Evolutionary conservation across 164 flowering plant species (phyloP).

Genomic region (Dillenia turbinata): DNA sequence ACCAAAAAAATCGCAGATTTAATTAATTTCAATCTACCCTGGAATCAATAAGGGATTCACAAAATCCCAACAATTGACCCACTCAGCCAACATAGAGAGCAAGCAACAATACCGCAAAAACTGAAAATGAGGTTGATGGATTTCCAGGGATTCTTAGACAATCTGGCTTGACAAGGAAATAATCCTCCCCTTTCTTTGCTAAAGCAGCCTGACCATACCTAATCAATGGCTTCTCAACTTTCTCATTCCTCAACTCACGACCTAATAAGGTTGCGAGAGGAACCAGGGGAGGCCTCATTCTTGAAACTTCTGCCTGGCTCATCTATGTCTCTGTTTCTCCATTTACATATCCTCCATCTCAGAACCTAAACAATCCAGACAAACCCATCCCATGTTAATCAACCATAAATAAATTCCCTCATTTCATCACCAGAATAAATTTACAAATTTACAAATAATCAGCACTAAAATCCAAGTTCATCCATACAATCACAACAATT

Average conservation of each 20-base stretch:
- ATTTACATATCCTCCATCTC: conserved; percentile 20
- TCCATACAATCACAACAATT: conserved; percentile 4
- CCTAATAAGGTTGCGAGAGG: conserved; percentile 88
- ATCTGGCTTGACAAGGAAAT: conserved; percentile 72
- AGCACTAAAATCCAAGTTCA: background rate
- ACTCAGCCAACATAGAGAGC: background rate
- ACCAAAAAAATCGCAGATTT: conserved; percentile 20
- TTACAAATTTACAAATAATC: background rate
- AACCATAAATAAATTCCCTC: background rate
- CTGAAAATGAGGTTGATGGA: conserved; percentile 69
- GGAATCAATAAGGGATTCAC: background rate
- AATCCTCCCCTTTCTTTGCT: conserved; percentile 97
- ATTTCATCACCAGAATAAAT: conserved; percentile 1
- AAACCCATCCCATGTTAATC: conserved; percentile 4
- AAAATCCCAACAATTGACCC: background rate
- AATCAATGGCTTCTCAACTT: conserved; percentile 71
- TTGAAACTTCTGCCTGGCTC: conserved; percentile 46
- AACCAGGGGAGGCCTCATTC: conserved; percentile 52
- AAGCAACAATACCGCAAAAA: conserved; percentile 65
- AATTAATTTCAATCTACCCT: background rate
- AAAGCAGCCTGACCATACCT: conserved; percentile 84
- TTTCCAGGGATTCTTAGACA: conserved; percentile 75
- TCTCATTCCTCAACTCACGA: conserved; percentile 77
- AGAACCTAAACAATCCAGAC: conserved; percentile 23
- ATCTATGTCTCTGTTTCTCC: conserved; percentile 32